Conservation (phyloP, 2,329 filamentous ascomycete species). For the Ilyonectria destructans region DNA sequence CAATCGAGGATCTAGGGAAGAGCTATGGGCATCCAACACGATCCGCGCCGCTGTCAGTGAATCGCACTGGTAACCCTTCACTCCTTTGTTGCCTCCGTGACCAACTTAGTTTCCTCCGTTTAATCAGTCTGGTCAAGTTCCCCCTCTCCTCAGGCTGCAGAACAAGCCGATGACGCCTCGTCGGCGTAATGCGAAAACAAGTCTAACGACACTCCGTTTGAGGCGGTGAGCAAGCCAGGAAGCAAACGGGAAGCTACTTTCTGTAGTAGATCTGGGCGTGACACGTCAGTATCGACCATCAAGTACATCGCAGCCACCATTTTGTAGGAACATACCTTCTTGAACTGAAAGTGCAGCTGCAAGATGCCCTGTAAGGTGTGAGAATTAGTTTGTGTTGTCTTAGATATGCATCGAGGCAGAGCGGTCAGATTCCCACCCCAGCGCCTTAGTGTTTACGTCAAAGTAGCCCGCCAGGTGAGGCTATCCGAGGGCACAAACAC, state of each 20-base stretch:
- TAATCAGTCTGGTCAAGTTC: slow-evolving; percentile 10
- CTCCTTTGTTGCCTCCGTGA: slow-evolving; percentile 23
- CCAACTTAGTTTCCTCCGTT: slow-evolving; percentile 27
- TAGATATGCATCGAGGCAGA: slow-evolving; percentile 12
- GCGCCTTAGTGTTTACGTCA: slow-evolving; percentile 31
- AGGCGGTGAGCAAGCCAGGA: slow-evolving; percentile 23
- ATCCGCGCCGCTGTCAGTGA: slow-evolving; percentile 32
- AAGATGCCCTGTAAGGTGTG: slow-evolving; percentile 81
- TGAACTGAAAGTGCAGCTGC: slow-evolving; percentile 98
- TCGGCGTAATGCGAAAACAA: slow-evolving; percentile 2
- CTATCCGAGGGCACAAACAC: slow-evolving; percentile 27
- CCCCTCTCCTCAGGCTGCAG: slow-evolving; percentile 20
- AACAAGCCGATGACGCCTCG: slow-evolving; percentile 2
- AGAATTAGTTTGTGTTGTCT: slow-evolving; percentile 41
- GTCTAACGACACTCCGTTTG: slow-evolving; percentile 4
- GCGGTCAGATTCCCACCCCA: slow-evolving; percentile 20
- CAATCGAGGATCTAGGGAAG: slow-evolving; percentile 34
- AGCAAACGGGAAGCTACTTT: slow-evolving; percentile 58
- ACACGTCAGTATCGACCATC: slow-evolving; percentile 44
- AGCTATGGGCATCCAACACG: slow-evolving; percentile 40
- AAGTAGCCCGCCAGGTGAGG: slow-evolving; percentile 29
- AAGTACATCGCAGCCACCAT: slow-evolving; percentile 11
- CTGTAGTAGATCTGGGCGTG: slow-evolving; percentile 69
- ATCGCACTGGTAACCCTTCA: slow-evolving; percentile 32
- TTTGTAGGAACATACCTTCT: slow-evolving; percentile 77